Percentiles rank a stretch among this genome's conserved stretches.
phyloP scores from a whole-genome alignment of 768 basidiomycete genomes.

The Agaricus sinodeliciosus region DNA sequence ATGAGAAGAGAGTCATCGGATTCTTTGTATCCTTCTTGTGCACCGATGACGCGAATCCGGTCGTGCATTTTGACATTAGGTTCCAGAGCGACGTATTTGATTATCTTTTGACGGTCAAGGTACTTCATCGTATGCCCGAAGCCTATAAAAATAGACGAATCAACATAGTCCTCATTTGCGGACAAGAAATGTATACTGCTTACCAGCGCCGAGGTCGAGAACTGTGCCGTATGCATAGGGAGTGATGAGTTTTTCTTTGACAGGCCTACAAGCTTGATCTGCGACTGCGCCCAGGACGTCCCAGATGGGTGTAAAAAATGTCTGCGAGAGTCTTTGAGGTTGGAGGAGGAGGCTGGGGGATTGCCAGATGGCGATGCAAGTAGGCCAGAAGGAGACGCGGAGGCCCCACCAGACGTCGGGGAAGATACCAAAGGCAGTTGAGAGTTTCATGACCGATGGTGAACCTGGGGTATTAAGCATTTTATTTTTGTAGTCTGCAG shows the following conservation, averaged over 20 bases:
- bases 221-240: constrained; percentile 53
- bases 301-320: constrained; percentile 62
- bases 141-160: constrained; percentile 27
- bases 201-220: constrained; percentile 65
- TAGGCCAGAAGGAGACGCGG: constrained; percentile 34
- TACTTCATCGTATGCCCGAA: constrained; percentile 60
- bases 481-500: too few relatives aligned
- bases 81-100: constrained; percentile 66
- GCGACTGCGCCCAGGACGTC: constrained; percentile 35
- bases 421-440: constrained; percentile 34
- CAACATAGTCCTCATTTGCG: neutral
- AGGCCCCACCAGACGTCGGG: constrained; percentile 35
- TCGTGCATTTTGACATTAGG: constrained; percentile 63
- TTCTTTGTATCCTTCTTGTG: constrained; percentile 45
- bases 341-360: constrained; percentile 39
- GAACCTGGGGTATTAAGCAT: neutral
- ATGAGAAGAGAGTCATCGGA: constrained; percentile 47
- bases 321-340: constrained; percentile 37
- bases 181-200: constrained; percentile 6
- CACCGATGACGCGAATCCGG: constrained; percentile 42
- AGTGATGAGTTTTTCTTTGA: constrained; percentile 45
- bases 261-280: constrained; percentile 32
- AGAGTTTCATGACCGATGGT: constrained; percentile 46
- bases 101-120: constrained; percentile 46
- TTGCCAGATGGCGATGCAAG: constrained; percentile 31